Base-by-base conservation (phyloP, 164 flowering plant genomes). In the Chimonanthus salicifolius region DNA sequence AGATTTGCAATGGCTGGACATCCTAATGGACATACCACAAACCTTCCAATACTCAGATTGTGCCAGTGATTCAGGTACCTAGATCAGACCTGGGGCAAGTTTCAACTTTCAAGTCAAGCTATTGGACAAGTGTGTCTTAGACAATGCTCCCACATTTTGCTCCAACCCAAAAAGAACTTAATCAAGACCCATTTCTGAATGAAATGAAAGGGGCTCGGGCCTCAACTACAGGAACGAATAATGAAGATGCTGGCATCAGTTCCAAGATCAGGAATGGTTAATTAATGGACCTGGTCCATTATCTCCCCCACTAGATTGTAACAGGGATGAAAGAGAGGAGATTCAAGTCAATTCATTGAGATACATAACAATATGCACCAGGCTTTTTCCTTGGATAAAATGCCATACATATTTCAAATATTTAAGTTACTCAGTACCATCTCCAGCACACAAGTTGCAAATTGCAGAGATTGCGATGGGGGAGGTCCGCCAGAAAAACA, bases 381-480 rank as follows among this genome's bases (percentile, higher is more conserved):
- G n/a, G 68, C 66, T 18, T 9, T 6, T 58, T 7, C 10, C 13
- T 11, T 44, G 7, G 49, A 47, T 33, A 68, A 33, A 33, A 68
- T 47, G 54, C 33, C 43, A 64, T n/a, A n/a, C n/a, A 67, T 11
- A 8, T 54, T 16, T 11, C 58, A 10, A 13, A 11, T 0, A 4
- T 49, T 49, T 13, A 51, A 5, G 49, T 44, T n/a, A 47, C 16
- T 49, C 10, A 58, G 15, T 88, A 93, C 99, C 99, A 86, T 95
- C 99, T 85, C 98, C 99, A 77, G 98, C 97, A 76, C 94, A 95
- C 11, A 95, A 84, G 85, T 90, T 95, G 83, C 98, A 95, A 66
- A 95, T 84, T 64, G 84, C 83, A 20, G 96, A 94, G 75, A 92
- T 83, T 47, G 87, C 83, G 44, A 87, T 78, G 6, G 99, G 96